Conservation (phyloP, 768 basidiomycete species). For the Macrolepiota dolichaula region DNA sequence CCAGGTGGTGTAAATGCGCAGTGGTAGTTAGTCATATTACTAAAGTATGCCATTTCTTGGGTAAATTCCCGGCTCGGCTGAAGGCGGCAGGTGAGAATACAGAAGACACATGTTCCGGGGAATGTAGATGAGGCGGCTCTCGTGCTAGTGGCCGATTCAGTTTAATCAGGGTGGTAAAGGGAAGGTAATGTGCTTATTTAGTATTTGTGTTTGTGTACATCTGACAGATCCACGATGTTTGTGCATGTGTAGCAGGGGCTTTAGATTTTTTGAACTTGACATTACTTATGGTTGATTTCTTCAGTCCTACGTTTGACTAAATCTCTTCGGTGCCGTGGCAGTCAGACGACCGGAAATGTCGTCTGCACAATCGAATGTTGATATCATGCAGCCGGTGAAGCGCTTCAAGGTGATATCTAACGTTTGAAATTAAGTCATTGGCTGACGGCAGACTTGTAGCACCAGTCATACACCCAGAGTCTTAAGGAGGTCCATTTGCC, state of each 20-base stretch:
- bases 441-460: slow-evolving; percentile 33
- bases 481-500: slow-evolving; percentile 73
- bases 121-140: too few relatives aligned
- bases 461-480: slow-evolving; percentile 68
- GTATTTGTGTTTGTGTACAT: too few relatives aligned
- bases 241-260: neutral
- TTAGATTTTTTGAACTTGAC: slow-evolving; percentile 3
- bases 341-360: neutral
- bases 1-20: too few relatives aligned
- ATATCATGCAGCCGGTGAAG: slow-evolving; percentile 22
- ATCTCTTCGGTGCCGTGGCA: too few relatives aligned
- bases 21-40: too few relatives aligned
- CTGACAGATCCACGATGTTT: neutral
- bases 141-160: too few relatives aligned
- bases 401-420: slow-evolving; percentile 44
- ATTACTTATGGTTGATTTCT: neutral
- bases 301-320: neutral
- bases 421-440: neutral
- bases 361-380: neutral
- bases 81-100: too few relatives aligned
- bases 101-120: too few relatives aligned
- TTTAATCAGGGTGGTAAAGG: too few relatives aligned
- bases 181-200: too few relatives aligned
- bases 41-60: too few relatives aligned
- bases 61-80: too few relatives aligned